Evolutionary conservation across 208 protist species (phyloP).

Genomic region (Dictyostelium gargantuum): DNA sequence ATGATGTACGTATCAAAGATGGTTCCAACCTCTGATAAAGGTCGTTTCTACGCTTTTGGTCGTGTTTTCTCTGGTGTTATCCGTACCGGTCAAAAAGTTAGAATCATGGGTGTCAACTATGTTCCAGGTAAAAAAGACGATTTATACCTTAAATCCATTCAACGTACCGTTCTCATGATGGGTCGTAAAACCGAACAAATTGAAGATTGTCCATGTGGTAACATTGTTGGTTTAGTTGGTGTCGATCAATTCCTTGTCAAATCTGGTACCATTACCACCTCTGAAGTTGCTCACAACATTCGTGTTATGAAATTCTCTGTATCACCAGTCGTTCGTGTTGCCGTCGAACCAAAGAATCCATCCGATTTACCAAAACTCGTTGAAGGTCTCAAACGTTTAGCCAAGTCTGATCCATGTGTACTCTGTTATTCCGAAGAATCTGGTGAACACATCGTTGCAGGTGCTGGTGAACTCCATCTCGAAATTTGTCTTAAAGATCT

Average conservation of each 20-base stretch:
- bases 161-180: conserved; percentile 98
- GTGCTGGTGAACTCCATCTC: conserved; percentile 99
- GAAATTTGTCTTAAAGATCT: conserved; percentile 99
- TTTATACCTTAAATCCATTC: conserved; percentile 93
- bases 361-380: conserved; percentile 97
- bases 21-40: conserved; percentile 98
- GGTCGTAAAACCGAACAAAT: conserved; percentile 96
- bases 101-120: conserved; percentile 99
- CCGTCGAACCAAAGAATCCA: conserved; percentile 96
- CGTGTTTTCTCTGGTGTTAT: conserved; percentile 96
- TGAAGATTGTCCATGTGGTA: conserved; percentile 98
- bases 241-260: conserved; percentile 99
- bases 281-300: conserved; percentile 90
- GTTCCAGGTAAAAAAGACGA: conserved; percentile 94
- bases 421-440: conserved; percentile 95
- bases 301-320: conserved; percentile 99
- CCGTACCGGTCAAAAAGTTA: conserved; percentile 95
- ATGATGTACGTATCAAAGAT: conserved; percentile 99
- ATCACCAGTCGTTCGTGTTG: conserved; percentile 98
- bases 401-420: conserved; percentile 97
- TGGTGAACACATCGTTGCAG: conserved; percentile 99
- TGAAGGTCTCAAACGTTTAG: conserved; percentile 97
- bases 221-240: conserved; percentile 98
- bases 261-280: conserved; percentile 96
- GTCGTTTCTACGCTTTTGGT: conserved; percentile 98